Evolutionary conservation across 73 alveolate species (phyloP), one percentile per base, ranked within the genome.

Genomic region (Stentor coeruleus): DNA sequence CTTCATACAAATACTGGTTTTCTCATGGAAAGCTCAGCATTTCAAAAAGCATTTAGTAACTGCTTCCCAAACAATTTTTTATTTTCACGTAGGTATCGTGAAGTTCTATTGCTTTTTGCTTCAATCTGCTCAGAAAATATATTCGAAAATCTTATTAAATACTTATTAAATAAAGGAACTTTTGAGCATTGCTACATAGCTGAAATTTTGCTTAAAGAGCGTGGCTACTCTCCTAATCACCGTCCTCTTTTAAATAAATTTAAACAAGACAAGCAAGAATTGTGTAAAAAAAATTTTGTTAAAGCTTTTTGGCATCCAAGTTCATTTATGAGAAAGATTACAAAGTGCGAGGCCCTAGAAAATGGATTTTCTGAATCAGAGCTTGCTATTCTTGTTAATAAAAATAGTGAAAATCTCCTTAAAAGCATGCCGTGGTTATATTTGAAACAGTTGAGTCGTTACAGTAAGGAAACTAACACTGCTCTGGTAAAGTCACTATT

Each of bases 1-100:
- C 37, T 31, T 66, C 79, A 66, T 37, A 20, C 37, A 20, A 31
- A 37, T 1, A 15, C 40, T 20, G 39, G n/a, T 33, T 66, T 66
- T 66, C 33, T 66, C n/a, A 66, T 66, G 79, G 79, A 66, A 66
- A 66, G 79, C 33, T 66, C 79, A 26, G 79, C 79, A 0, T 66
- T 66, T 66, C 79, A 66, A 1, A 66, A 33, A 66, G 79, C 79
- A 26, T 66, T 66, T 40, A 66, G 15, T 20, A 20, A 66, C 11
- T 66, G 79, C 2, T 31, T 66, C 14, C 79, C 79, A 14, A 33
- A 2, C n/a, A 66, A 66, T 40, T 66, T 20, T 33, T 66, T 66
- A 33, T 66, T 66, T 66, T 66, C 42, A 0, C n/a, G 79, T 14
- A 66, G 37, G 37, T 2, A 66, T 31, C 1, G 79, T 28, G 79